Percentiles rank a stretch among this genome's conserved stretches.
phyloP scores from a whole-genome alignment of 768 basidiomycete genomes.

The Suillus hirtellus region DNA sequence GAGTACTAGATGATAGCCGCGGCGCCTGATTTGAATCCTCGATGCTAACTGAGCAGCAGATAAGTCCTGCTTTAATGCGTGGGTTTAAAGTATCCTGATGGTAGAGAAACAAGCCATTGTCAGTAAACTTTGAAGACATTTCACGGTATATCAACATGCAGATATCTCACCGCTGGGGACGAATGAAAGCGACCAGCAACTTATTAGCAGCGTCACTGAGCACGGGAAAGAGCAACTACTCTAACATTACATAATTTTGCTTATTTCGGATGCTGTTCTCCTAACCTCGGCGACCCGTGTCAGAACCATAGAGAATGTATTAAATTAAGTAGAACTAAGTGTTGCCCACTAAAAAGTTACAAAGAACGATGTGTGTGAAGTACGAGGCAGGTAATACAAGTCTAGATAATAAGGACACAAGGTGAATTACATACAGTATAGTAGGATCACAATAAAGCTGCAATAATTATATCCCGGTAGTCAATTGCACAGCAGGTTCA shows the following conservation, averaged over 20 bases:
- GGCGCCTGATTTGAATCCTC: constrained; percentile 17
- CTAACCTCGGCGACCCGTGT: neutral
- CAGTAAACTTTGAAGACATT: neutral
- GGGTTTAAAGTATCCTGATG: constrained; percentile 9
- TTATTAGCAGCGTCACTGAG: neutral
- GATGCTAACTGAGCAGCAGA: constrained; percentile 9
- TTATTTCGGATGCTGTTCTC: neutral
- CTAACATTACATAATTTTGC: constrained; percentile 3
- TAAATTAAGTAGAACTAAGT: neutral
- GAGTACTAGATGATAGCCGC: neutral
- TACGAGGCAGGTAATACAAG: neutral
- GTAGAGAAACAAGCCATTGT: neutral
- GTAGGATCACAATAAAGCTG: neutral
- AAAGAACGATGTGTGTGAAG: neutral
- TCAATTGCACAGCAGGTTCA: constrained; percentile 13
- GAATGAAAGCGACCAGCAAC: constrained; percentile 5
- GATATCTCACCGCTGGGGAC: constrained; percentile 6
- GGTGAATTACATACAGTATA: constrained; percentile 2
- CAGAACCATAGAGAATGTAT: neutral
- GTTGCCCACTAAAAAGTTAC: neutral
- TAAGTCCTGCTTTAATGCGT: neutral
- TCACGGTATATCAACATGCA: neutral
- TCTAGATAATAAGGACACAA: neutral
- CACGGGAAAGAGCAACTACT: neutral
- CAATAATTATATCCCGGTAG: constrained; percentile 1